These are phyloP conservation scores for Kwoniella mangroviensis DNA, from an alignment of 768 basidiomycete species.

Conservation along the genomic window DNA sequence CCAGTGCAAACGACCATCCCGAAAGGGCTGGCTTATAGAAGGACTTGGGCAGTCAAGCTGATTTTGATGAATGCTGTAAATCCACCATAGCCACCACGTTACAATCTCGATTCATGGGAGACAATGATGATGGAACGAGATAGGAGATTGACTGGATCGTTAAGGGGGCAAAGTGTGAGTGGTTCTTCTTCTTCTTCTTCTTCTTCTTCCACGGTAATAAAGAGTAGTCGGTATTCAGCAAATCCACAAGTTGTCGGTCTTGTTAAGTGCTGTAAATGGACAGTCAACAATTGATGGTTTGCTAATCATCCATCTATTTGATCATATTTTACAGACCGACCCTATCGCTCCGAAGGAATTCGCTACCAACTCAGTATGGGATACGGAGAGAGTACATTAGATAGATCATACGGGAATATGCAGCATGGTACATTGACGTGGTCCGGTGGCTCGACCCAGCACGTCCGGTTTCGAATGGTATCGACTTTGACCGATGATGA, in stretches of 20 bases:
- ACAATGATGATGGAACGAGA: constrained; percentile 96
- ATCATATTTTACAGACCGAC: constrained; percentile 63
- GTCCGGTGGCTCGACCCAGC: background rate
- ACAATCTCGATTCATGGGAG: constrained; percentile 87
- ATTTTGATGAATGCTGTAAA: background rate
- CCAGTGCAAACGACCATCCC: no score
- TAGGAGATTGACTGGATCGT: constrained; percentile 80
- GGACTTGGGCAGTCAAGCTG: background rate
- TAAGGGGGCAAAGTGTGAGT: constrained; percentile 82
- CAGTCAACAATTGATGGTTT: no score
- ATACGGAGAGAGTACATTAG: constrained; percentile 64
- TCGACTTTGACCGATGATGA: background rate
- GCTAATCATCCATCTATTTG: background rate
- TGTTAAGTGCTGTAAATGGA: no score
- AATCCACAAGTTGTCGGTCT: no score
- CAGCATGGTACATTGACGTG: background rate
- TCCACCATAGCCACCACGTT: constrained; percentile 71
- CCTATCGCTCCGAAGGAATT: constrained; percentile 72
- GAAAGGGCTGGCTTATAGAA: no score
- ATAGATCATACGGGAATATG: background rate
- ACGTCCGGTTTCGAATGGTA: background rate
- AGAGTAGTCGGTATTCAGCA: no score
- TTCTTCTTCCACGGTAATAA: background rate
- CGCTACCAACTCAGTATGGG: constrained; percentile 75
- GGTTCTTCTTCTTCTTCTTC: background rate